Conservation (phyloP, 441 rosid genomes). For the Lagerstroemia fauriei region DNA sequence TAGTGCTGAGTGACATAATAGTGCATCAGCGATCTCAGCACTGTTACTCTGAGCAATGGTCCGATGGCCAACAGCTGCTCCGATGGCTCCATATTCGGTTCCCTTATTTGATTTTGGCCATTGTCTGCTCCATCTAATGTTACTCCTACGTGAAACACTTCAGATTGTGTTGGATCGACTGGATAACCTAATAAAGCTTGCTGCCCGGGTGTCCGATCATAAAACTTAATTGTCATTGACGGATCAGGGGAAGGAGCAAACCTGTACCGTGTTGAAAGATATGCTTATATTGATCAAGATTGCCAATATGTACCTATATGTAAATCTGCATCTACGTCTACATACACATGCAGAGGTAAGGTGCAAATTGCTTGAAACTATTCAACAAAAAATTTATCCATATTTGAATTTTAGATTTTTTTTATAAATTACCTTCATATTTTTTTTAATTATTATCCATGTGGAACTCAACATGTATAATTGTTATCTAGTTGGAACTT, state of each 20-base stretch:
- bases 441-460: too few species aligned
- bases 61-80: constrained; percentile 80
- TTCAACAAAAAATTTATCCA: too few species aligned
- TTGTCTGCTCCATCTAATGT: constrained; percentile 36
- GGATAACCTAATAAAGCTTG: constrained; percentile 75
- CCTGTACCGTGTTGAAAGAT: constrained; percentile 35
- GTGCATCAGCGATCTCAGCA: constrained; percentile 72
- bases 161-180: constrained; percentile 53
- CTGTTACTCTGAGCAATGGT: constrained; percentile 86
- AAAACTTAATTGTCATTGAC: constrained; percentile 65
- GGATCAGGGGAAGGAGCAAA: constrained; percentile 89
- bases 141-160: constrained; percentile 42
- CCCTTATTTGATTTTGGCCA: constrained; percentile 40
- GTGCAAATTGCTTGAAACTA: too few species aligned
- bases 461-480: too few species aligned
- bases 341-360: background rate
- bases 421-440: too few species aligned
- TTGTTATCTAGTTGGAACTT: too few species aligned
- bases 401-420: background rate
- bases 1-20: constrained; percentile 78
- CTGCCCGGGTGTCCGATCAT: constrained; percentile 86
- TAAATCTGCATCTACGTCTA: background rate
- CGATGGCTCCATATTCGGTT: constrained; percentile 77
- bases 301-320: background rate
- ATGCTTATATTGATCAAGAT: background rate